A percentile compares a stretch with the other conserved stretches of the same genome.
Evolutionary conservation across 2,329 filamentous ascomycete genomes (phyloP).

Genomic region (Sporothrix brunneoviolacea): DNA sequence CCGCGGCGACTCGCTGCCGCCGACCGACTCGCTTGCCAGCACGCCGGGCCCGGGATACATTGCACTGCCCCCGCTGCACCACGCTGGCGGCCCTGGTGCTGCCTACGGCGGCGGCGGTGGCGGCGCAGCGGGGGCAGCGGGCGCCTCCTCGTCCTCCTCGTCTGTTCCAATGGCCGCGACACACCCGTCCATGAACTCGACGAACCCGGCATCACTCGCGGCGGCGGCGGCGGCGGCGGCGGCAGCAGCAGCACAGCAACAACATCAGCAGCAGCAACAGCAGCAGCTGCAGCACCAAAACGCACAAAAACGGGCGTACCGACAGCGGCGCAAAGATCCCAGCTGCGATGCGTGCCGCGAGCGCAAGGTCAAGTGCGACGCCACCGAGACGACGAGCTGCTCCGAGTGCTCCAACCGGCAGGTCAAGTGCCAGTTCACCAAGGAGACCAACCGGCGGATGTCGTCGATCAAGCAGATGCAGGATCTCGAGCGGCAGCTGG

Average conservation of each 20-base stretch:
- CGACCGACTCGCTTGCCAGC: slow-evolving; percentile 49
- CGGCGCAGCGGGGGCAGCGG: too few relatives aligned
- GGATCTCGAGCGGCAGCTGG: slow-evolving; percentile 88
- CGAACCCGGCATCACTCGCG: too few relatives aligned
- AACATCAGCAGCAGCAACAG: slow-evolving; percentile 1
- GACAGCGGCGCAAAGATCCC: slow-evolving; percentile 90
- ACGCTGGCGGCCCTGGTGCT: background rate
- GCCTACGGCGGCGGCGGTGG: background rate
- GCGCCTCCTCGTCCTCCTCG: background rate
- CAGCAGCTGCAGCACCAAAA: slow-evolving; percentile 32
- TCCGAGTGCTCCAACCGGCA: slow-evolving; percentile 95
- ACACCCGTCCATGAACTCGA: too few relatives aligned
- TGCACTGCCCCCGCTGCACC: slow-evolving; percentile 12
- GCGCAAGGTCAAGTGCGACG: slow-evolving; percentile 81
- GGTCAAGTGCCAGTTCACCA: slow-evolving; percentile 97
- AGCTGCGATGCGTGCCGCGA: slow-evolving; percentile 97
- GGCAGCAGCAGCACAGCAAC: slow-evolving; percentile 26
- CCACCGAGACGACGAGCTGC: slow-evolving; percentile 91
- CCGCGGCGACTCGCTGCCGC: slow-evolving; percentile 52
- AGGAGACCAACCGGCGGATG: slow-evolving; percentile 97
- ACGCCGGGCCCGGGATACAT: slow-evolving; percentile 43
- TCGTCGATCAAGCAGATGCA: slow-evolving; percentile 99
- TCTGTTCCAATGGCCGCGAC: too few relatives aligned
- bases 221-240: background rate
- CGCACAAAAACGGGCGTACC: slow-evolving; percentile 86